These are phyloP conservation scores for Salvia miltiorrhiza DNA, from an alignment of 257 asterid genomes.

Conservation along the genomic window DNA sequence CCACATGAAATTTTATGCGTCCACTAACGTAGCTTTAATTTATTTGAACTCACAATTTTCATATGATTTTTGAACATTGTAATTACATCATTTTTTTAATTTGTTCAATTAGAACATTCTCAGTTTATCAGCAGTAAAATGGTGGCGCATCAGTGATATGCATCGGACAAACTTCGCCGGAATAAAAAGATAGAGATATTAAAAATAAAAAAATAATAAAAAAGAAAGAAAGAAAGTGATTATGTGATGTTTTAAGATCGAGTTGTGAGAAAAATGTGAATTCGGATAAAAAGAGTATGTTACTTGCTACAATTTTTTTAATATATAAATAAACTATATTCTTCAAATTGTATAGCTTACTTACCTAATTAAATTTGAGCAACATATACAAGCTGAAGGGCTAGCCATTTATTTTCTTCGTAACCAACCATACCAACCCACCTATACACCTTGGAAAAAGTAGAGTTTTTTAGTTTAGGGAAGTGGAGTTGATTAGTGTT, in stretches of 20 bases:
- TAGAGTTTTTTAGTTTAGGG: conserved; percentile 17
- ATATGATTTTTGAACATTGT: too few species aligned
- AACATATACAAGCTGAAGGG: not conserved
- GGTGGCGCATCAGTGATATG: too few species aligned
- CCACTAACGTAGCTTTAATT: too few species aligned
- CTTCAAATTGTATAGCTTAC: not conserved
- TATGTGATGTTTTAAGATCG: not conserved
- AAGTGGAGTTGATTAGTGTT: conserved; percentile 14
- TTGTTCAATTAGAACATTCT: too few species aligned
- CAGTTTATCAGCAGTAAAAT: too few species aligned
- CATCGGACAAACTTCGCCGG: too few species aligned
- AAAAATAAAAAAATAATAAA: too few species aligned
- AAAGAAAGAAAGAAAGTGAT: too few species aligned
- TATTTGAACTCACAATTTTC: too few species aligned
- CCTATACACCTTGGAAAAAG: conserved; percentile 22
- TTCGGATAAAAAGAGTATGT: not conserved
- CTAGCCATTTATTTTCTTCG: conserved; percentile 15
- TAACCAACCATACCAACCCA: conserved; percentile 45
- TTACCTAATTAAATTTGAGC: not conserved
- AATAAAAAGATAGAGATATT: too few species aligned
- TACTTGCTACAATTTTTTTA: not conserved
- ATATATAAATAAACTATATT: not conserved
- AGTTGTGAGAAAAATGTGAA: not conserved
- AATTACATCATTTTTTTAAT: too few species aligned
- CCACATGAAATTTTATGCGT: too few species aligned